These are phyloP conservation scores for Liriodendron chinense DNA, from an alignment of 164 flowering plant genomes.

Conservation along the genomic window DNA sequence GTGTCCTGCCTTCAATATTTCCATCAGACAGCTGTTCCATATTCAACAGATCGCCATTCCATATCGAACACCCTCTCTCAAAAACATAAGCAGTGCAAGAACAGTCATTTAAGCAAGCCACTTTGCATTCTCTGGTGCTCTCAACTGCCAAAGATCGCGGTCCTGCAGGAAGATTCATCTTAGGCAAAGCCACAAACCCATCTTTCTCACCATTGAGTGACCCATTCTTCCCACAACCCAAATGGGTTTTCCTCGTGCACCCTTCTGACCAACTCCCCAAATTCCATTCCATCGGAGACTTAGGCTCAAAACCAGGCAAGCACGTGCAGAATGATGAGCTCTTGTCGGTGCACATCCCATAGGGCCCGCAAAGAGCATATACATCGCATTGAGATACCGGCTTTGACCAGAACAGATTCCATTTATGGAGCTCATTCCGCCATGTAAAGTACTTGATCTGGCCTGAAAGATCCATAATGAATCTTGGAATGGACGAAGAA, in stretches of 20 bases:
- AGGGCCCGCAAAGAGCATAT: constrained; percentile 7
- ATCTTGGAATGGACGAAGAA: neutral
- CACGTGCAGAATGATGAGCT: neutral
- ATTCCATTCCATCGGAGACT: constrained; percentile 5
- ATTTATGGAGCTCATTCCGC: neutral
- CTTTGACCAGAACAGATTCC: neutral
- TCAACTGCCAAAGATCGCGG: neutral
- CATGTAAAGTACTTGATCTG: neutral
- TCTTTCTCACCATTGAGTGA: neutral
- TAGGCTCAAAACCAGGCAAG: constrained; percentile 14
- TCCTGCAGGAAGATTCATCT: constrained; percentile 5
- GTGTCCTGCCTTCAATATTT: constrained; percentile 3
- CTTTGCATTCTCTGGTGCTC: constrained; percentile 3
- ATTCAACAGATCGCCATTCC: constrained; percentile 15
- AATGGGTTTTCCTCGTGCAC: constrained; percentile 2
- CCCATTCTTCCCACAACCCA: neutral
- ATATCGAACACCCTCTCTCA: constrained; percentile 15
- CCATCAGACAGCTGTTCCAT: constrained; percentile 7
- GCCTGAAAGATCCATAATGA: neutral
- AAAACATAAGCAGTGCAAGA: constrained; percentile 20
- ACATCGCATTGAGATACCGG: neutral
- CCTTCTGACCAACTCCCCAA: constrained; percentile 7
- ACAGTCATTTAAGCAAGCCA: constrained; percentile 16
- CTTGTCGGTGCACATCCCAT: neutral
- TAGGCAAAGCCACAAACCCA: neutral